Evolutionary conservation across 805 yeast species (phyloP).

Genomic region (Barnettozyma pratensis): DNA sequence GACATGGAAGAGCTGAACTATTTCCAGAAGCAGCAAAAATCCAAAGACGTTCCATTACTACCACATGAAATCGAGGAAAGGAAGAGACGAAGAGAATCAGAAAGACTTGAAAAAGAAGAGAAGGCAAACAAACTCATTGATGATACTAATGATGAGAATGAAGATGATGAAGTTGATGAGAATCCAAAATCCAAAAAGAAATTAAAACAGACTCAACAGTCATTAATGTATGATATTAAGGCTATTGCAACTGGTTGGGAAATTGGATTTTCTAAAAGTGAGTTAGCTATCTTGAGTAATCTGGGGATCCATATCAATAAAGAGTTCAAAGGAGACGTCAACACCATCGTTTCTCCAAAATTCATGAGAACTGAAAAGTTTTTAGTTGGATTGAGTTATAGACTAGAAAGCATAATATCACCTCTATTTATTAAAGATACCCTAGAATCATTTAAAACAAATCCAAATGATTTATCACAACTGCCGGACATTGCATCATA

Average conservation of each 20-base stretch:
- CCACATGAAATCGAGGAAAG: slow-evolving; percentile 36
- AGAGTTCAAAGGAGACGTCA: slow-evolving; percentile 29
- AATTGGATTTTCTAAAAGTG: slow-evolving; percentile 37
- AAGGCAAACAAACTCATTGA: neutral
- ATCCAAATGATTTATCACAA: slow-evolving; percentile 14
- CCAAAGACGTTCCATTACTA: slow-evolving; percentile 32
- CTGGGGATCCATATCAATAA: slow-evolving; percentile 52
- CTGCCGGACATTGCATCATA: slow-evolving; percentile 26
- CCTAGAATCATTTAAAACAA: slow-evolving; percentile 26
- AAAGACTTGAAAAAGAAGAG: slow-evolving; percentile 15
- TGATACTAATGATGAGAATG: slow-evolving; percentile 12
- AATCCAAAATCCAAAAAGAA: neutral
- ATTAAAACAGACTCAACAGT: neutral
- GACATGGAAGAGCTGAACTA: slow-evolving; percentile 65
- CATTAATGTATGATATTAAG: slow-evolving; percentile 28
- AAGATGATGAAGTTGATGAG: neutral
- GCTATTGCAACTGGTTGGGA: slow-evolving; percentile 69
- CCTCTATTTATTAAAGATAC: slow-evolving; percentile 50
- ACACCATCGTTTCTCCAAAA: slow-evolving; percentile 70
- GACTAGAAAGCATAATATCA: slow-evolving; percentile 42
- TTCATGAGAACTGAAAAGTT: slow-evolving; percentile 86
- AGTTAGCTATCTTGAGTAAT: slow-evolving; percentile 36
- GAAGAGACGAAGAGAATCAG: slow-evolving; percentile 27
- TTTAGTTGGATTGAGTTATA: slow-evolving; percentile 58
- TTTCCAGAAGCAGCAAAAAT: slow-evolving; percentile 50